Evolutionary conservation across 768 basidiomycete genomes (phyloP).

Genomic region (Panaeolus cyanescens): DNA sequence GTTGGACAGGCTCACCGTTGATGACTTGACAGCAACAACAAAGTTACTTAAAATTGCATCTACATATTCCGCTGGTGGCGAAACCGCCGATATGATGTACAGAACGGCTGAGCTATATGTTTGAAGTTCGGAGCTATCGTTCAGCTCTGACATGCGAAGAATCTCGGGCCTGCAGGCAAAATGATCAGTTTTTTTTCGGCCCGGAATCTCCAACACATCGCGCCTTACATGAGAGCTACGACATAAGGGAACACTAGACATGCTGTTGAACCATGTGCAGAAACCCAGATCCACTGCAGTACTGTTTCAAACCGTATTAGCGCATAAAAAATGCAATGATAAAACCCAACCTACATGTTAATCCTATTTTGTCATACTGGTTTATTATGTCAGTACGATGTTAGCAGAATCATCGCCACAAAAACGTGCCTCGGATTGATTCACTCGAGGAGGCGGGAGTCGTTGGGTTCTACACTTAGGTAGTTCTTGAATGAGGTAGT

Average conservation of each 20-base stretch:
- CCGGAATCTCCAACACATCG: conserved; percentile 8
- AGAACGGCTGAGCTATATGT: conserved; percentile 78
- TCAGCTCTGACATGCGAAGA: conserved; percentile 87
- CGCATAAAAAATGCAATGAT: neutral
- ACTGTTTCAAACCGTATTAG: conserved; percentile 42
- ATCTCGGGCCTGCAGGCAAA: conserved; percentile 69
- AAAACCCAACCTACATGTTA: conserved; percentile 60
- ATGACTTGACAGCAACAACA: conserved; percentile 73
- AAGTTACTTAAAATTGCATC: conserved; percentile 62
- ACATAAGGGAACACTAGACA: conserved; percentile 77
- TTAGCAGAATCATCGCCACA: conserved; percentile 2
- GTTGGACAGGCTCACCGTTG: conserved; percentile 51
- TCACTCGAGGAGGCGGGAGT: conserved; percentile 83
- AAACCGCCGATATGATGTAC: conserved; percentile 79
- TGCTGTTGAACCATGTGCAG: conserved; percentile 75
- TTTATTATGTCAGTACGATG: neutral
- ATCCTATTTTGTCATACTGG: conserved; percentile 85
- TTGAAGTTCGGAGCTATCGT: conserved; percentile 82
- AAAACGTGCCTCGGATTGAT: conserved; percentile 66
- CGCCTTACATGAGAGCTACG: conserved; percentile 72
- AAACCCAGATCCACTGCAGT: conserved; percentile 78
- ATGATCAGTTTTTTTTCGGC: conserved; percentile 6
- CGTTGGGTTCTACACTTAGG: conserved; percentile 74
- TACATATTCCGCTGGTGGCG: conserved; percentile 69
- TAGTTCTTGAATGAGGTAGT: conserved; percentile 57